phyloP scores from a whole-genome alignment of 2,329 filamentous ascomycete species.

The Ophiosphaerella herpotricha region DNA sequence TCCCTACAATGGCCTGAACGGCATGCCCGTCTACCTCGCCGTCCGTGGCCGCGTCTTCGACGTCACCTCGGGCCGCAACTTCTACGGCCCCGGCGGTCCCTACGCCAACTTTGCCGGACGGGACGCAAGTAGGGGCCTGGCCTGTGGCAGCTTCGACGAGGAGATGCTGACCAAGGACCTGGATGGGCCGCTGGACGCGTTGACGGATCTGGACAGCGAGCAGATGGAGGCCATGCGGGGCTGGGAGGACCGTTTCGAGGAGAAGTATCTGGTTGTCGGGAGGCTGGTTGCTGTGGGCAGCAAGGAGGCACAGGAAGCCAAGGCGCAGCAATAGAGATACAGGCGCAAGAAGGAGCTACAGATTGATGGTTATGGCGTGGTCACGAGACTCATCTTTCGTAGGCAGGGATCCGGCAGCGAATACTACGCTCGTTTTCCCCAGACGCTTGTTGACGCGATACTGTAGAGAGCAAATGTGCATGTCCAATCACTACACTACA shows the following conservation, averaged over 20 bases:
- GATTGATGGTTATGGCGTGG: neutral
- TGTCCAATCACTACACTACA: neutral
- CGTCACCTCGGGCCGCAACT: slow-evolving; percentile 82
- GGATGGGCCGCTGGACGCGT: slow-evolving; percentile 77
- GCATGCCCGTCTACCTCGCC: slow-evolving; percentile 81
- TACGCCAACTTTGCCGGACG: slow-evolving; percentile 96
- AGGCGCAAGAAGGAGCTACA: neutral
- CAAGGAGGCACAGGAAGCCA: slow-evolving; percentile 55
- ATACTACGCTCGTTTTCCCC: no score
- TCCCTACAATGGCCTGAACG: slow-evolving; percentile 78
- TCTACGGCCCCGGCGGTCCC: slow-evolving; percentile 93
- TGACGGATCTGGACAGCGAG: slow-evolving; percentile 72
- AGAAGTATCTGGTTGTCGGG: slow-evolving; percentile 96
- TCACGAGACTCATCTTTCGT: no score
- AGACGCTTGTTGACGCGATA: no score
- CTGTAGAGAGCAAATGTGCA: no score
- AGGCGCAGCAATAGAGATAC: slow-evolving; percentile 17
- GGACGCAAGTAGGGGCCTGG: slow-evolving; percentile 86
- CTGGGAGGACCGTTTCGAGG: slow-evolving; percentile 91
- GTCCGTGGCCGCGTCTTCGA: slow-evolving; percentile 92
- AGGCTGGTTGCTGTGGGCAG: slow-evolving; percentile 72
- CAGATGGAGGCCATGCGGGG: slow-evolving; percentile 82
- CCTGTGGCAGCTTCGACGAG: slow-evolving; percentile 89
- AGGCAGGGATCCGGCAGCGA: no score
- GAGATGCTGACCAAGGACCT: slow-evolving; percentile 94